A percentile compares a stretch with the other conserved stretches of the same genome.
These are phyloP conservation scores for Arachnomyces sp. DNA, from an alignment of 2,329 filamentous ascomycete species.

Conservation along the genomic window DNA sequence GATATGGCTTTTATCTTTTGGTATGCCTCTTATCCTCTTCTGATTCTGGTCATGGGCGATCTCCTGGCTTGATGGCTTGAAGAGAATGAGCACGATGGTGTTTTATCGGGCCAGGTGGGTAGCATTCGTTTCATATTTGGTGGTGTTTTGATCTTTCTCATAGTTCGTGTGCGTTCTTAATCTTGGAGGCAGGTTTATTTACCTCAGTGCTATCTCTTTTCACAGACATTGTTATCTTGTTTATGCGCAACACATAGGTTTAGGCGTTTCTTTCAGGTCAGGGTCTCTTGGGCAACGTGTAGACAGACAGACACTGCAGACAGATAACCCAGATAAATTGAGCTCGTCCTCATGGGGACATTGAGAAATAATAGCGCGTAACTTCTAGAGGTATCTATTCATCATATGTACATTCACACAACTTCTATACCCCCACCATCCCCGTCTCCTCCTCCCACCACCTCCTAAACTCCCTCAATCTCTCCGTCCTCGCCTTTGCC, in stretches of 20 bases:
- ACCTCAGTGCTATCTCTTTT: no score
- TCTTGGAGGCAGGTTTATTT: no score
- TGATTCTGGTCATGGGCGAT: slow-evolving; percentile 5
- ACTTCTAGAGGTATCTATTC: no score
- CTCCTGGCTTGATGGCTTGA: no score
- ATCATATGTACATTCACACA: no score
- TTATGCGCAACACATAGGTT: slow-evolving; percentile 13
- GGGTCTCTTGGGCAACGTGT: no score
- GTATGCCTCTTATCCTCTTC: slow-evolving; percentile 6
- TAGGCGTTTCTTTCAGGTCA: slow-evolving; percentile 5
- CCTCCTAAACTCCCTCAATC: slow-evolving; percentile 40
- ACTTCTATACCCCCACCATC: slow-evolving; percentile 2
- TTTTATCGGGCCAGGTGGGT: no score
- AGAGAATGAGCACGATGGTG: no score
- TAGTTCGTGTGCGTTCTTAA: no score
- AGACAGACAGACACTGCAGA: no score
- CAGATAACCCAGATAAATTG: not conserved
- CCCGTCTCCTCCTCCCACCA: slow-evolving; percentile 49
- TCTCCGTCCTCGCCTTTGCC: slow-evolving; percentile 41
- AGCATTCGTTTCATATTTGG: not conserved
- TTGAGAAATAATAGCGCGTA: no score
- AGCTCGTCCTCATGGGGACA: no score
- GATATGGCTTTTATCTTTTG: not conserved
- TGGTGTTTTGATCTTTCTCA: slow-evolving; percentile 4
- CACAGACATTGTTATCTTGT: not conserved